Conservation (phyloP, 1,284 basidiomycete genomes). For the Trametes polyzona region DNA sequence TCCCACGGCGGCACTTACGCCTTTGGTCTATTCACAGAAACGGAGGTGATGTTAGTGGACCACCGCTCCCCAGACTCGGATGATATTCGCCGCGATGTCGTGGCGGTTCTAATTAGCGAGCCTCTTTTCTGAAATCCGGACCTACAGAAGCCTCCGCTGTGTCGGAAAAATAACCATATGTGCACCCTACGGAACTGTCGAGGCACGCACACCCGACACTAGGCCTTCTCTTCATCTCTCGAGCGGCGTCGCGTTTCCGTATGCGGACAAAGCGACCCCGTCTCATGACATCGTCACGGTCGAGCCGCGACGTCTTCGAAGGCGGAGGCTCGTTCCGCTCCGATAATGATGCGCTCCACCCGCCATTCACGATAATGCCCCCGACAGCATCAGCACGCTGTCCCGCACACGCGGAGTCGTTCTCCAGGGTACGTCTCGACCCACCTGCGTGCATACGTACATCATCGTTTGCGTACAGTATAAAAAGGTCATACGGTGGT, state of each 20-base stretch:
- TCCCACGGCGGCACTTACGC: too few relatives aligned
- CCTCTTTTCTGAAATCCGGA: neutral
- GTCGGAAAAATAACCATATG: neutral
- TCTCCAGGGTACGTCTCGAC: too few relatives aligned
- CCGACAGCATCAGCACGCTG: neutral
- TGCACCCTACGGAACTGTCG: too few relatives aligned
- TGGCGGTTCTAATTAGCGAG: neutral
- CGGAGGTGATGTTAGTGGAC: too few relatives aligned
- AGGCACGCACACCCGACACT: neutral
- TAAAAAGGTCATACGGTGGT: too few relatives aligned
- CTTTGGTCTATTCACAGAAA: neutral
- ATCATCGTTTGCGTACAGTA: neutral
- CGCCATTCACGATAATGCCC: neutral
- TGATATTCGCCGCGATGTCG: slow-evolving; percentile 12
- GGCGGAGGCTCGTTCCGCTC: slow-evolving; percentile 1
- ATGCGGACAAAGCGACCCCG: neutral
- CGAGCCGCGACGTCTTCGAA: neutral
- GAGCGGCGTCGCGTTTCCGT: neutral
- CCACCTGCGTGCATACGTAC: too few relatives aligned
- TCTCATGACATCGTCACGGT: slow-evolving; percentile 1
- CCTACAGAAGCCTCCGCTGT: too few relatives aligned
- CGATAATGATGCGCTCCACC: slow-evolving; percentile 20
- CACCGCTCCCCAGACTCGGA: too few relatives aligned
- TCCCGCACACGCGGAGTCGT: neutral
- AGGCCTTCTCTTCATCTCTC: neutral